phyloP scores from a whole-genome alignment of 1,284 basidiomycete species.

The Heterobasidion parviporum region DNA sequence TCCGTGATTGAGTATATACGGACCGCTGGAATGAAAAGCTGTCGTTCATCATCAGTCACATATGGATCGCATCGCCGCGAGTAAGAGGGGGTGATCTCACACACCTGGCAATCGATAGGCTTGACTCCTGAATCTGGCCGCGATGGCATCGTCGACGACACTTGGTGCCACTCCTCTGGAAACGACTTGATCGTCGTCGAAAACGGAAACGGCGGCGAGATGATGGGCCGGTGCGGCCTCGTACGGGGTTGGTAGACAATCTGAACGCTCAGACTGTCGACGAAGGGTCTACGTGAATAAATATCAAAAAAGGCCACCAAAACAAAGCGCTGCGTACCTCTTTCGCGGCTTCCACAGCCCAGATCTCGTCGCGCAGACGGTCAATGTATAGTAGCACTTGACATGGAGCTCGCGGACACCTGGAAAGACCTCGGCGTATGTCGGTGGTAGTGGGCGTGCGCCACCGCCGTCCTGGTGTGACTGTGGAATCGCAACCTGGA shows the following conservation, averaged over 20 bases:
- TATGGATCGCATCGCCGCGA: not conserved
- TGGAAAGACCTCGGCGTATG: slow-evolving; percentile 29
- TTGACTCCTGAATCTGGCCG: not conserved
- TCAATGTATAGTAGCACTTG: slow-evolving; percentile 30
- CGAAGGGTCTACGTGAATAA: not conserved
- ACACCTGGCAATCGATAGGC: not conserved
- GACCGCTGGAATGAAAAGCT: slow-evolving; percentile 23
- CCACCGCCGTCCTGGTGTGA: slow-evolving; percentile 28
- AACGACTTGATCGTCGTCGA: slow-evolving; percentile 40
- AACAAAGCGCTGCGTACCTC: slow-evolving; percentile 5
- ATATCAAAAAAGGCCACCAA: not conserved
- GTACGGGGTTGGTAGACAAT: slow-evolving; percentile 42
- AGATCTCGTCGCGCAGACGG: slow-evolving; percentile 19
- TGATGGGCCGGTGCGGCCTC: slow-evolving; percentile 39
- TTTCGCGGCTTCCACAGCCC: slow-evolving; percentile 6
- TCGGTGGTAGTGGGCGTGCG: slow-evolving; percentile 39
- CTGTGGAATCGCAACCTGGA: slow-evolving; percentile 39
- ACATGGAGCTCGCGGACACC: slow-evolving; percentile 23
- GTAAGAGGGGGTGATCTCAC: not conserved
- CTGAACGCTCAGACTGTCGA: slow-evolving; percentile 20
- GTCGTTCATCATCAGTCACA: not conserved
- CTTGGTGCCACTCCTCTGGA: slow-evolving; percentile 60
- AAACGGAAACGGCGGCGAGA: slow-evolving; percentile 23
- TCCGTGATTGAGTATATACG: not conserved
- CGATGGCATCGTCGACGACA: not conserved